Percentiles rank a stretch among this genome's conserved stretches.
phyloP scores from a whole-genome alignment of 2,329 filamentous ascomycete species.

The Clarireedia hainanense region DNA sequence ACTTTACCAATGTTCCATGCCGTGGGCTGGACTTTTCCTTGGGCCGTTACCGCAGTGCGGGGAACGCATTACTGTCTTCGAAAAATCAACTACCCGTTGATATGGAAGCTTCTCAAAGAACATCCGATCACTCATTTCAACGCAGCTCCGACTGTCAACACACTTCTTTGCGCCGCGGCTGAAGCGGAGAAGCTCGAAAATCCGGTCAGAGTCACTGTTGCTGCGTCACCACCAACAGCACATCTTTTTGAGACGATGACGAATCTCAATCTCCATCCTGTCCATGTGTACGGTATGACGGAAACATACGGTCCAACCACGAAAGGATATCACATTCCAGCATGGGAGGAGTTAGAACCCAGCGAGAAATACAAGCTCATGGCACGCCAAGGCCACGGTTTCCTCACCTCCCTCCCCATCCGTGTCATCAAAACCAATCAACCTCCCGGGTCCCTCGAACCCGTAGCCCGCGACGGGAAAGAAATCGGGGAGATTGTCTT shows the following conservation, averaged over 20 bases:
- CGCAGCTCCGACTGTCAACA: constrained; percentile 94
- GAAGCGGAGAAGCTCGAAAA: constrained; percentile 63
- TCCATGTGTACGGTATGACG: constrained; percentile 85
- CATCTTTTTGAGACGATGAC: constrained; percentile 90
- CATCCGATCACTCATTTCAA: constrained; percentile 92
- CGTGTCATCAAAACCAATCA: constrained; percentile 76
- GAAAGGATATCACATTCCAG: constrained; percentile 80
- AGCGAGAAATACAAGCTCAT: constrained; percentile 81
- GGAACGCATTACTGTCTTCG: constrained; percentile 93
- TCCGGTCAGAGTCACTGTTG: constrained; percentile 81
- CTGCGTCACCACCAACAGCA: constrained; percentile 81
- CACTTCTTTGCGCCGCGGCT: constrained; percentile 72
- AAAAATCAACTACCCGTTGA: constrained; percentile 89
- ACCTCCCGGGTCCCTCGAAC: constrained; percentile 55
- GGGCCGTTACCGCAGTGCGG: constrained; percentile 85
- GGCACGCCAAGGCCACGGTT: constrained; percentile 91
- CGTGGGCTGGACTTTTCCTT: constrained; percentile 64
- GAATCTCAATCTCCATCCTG: constrained; percentile 72
- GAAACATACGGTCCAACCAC: constrained; percentile 96
- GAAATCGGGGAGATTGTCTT: constrained; percentile 85
- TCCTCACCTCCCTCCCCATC: constrained; percentile 71
- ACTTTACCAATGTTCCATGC: constrained; percentile 81
- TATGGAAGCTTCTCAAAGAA: constrained; percentile 82
- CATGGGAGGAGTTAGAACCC: constrained; percentile 67
- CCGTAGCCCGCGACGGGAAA: constrained; percentile 61